These are phyloP conservation scores for Yueomyces sp. DNA, from an alignment of 805 yeast genomes.

Conservation along the genomic window DNA sequence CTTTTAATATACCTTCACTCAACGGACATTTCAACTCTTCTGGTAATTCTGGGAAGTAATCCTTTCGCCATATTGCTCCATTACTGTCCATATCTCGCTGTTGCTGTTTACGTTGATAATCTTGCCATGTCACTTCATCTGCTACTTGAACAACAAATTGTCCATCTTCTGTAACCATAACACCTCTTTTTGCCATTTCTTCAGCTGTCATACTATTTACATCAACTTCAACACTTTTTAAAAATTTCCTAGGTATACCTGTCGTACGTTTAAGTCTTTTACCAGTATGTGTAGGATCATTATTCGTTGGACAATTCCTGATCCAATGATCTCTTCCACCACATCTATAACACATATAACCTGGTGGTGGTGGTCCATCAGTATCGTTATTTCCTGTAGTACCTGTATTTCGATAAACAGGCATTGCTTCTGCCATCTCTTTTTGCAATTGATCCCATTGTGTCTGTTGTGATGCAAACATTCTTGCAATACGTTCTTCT, in stretches of 20 bases:
- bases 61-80: conserved; percentile 34
- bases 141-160: conserved; percentile 94
- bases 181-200: conserved; percentile 40
- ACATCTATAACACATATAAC: conserved; percentile 91
- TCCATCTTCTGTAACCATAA: conserved; percentile 88
- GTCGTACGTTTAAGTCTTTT: conserved; percentile 84
- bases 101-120: conserved; percentile 54
- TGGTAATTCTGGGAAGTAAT: conserved; percentile 33
- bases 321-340: conserved; percentile 96
- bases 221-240: conserved; percentile 58
- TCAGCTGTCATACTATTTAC: conserved; percentile 47
- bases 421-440: conserved; percentile 72
- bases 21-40: conserved; percentile 59
- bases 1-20: conserved; percentile 43
- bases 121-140: conserved; percentile 82
- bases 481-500: conserved; percentile 75
- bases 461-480: conserved; percentile 87
- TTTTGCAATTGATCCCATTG: conserved; percentile 95
- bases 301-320: conserved; percentile 86
- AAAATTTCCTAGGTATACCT: conserved; percentile 91
- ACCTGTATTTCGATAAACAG: conserved; percentile 40
- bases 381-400: conserved; percentile 22
- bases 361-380: conserved; percentile 81
- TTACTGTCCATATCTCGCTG: conserved; percentile 24
- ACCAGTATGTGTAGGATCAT: conserved; percentile 89